phyloP scores from a whole-genome alignment of 2,329 filamentous ascomycete genomes.

The Fusarium nanum region DNA sequence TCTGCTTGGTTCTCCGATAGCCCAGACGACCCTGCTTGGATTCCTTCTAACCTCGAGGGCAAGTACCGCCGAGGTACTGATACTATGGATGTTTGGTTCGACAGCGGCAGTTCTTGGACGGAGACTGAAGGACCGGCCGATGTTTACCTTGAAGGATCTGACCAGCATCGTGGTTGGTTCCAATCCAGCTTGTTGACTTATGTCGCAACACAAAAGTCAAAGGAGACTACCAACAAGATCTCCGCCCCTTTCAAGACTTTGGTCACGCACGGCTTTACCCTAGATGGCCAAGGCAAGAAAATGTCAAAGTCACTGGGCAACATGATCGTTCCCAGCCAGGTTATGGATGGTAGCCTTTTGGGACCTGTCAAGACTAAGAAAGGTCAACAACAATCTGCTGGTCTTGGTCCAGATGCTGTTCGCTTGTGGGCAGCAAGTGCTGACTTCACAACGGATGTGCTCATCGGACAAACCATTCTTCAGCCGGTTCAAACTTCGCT shows the following conservation, averaged over 20 bases:
- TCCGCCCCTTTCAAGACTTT: slow-evolving; percentile 82
- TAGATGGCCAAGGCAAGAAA: slow-evolving; percentile 91
- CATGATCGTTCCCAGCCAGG: slow-evolving; percentile 80
- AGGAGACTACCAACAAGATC: slow-evolving; percentile 45
- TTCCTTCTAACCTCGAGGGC: slow-evolving; percentile 71
- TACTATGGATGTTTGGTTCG: slow-evolving; percentile 99
- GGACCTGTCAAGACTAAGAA: slow-evolving; percentile 73
- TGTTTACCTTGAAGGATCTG: slow-evolving; percentile 91
- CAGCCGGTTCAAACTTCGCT: slow-evolving; percentile 80
- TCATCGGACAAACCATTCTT: slow-evolving; percentile 82
- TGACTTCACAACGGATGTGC: slow-evolving; percentile 90
- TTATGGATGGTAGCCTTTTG: slow-evolving; percentile 85
- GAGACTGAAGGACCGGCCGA: slow-evolving; percentile 72
- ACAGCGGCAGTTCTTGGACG: slow-evolving; percentile 95
- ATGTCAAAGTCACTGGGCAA: slow-evolving; percentile 99
- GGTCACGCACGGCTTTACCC: slow-evolving; percentile 95
- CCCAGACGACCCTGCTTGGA: slow-evolving; percentile 80
- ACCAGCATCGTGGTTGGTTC: slow-evolving; percentile 98
- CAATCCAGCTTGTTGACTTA: slow-evolving; percentile 94
- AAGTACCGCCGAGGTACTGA: slow-evolving; percentile 82
- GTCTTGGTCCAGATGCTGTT: slow-evolving; percentile 86
- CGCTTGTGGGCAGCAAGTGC: slow-evolving; percentile 91
- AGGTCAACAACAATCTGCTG: slow-evolving; percentile 64
- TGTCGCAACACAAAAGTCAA: slow-evolving; percentile 70
- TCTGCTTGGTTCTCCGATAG: slow-evolving; percentile 95